Conservation (phyloP, 805 yeast genomes). For the Saturnispora galanensis region DNA sequence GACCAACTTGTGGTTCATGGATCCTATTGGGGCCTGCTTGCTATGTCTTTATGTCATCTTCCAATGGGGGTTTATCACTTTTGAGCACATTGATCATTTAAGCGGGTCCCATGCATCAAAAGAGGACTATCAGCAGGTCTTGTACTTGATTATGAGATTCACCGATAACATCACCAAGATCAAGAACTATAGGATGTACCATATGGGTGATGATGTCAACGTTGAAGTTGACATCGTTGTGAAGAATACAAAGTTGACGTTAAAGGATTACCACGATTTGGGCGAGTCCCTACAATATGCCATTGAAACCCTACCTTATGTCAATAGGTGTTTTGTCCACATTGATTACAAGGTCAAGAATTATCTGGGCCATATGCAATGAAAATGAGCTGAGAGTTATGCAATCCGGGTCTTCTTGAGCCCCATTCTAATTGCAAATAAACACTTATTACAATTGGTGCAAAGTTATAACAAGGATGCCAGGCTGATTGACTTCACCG, state of each 20-base stretch:
- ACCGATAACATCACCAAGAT: slow-evolving; percentile 56
- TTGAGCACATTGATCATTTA: slow-evolving; percentile 63
- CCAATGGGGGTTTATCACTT: slow-evolving; percentile 56
- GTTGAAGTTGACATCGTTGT: slow-evolving; percentile 66
- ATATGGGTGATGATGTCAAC: slow-evolving; percentile 66
- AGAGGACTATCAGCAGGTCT: slow-evolving; percentile 52
- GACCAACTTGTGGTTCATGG: slow-evolving; percentile 58
- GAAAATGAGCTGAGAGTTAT: too few relatives aligned
- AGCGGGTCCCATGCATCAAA: slow-evolving; percentile 64
- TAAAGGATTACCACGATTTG: slow-evolving; percentile 68
- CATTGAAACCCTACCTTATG: slow-evolving; percentile 64
- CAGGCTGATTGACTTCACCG: too few relatives aligned
- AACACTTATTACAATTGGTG: too few relatives aligned
- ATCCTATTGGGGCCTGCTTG: slow-evolving; percentile 61
- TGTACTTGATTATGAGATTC: slow-evolving; percentile 60
- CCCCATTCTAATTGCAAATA: too few relatives aligned
- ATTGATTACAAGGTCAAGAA: slow-evolving; percentile 45
- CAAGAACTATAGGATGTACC: slow-evolving; percentile 62
- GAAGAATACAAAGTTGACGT: slow-evolving; percentile 37
- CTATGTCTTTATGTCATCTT: slow-evolving; percentile 52
- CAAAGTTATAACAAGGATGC: too few relatives aligned
- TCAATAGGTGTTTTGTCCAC: slow-evolving; percentile 77
- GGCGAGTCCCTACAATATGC: slow-evolving; percentile 79
- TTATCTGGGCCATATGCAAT: slow-evolving; percentile 15
- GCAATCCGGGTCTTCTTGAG: too few relatives aligned